Conservation (phyloP, 148 eudicot species). For the Persicaria tinctoria region DNA sequence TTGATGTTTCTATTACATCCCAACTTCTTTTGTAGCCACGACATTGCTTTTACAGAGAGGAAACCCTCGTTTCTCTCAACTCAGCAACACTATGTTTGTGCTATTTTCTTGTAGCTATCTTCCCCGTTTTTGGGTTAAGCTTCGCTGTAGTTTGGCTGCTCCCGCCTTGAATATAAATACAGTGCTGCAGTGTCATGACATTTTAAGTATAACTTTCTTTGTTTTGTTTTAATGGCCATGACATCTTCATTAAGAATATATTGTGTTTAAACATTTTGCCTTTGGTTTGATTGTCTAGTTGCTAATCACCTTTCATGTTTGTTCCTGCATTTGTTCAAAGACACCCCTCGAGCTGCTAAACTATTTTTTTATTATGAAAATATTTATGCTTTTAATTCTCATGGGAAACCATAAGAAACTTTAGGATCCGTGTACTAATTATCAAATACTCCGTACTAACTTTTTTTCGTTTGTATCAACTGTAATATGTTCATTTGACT, state of each 20-base stretch:
- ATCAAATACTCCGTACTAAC: too few relatives aligned
- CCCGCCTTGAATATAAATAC: slow-evolving; percentile 81
- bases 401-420: too few relatives aligned
- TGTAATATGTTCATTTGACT: too few relatives aligned
- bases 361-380: too few relatives aligned
- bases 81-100: slow-evolving; percentile 89
- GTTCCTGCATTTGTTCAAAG: neutral
- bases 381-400: too few relatives aligned
- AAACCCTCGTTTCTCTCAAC: slow-evolving; percentile 92
- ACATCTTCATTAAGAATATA: neutral
- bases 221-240: neutral
- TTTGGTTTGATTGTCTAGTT: neutral
- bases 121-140: slow-evolving; percentile 95
- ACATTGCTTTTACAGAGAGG: slow-evolving; percentile 86
- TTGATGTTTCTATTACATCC: slow-evolving; percentile 86
- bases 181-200: neutral
- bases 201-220: neutral
- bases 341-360: neutral
- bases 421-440: too few relatives aligned
- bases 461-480: too few relatives aligned
- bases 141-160: slow-evolving; percentile 76
- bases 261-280: neutral
- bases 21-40: slow-evolving; percentile 74
- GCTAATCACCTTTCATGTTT: neutral
- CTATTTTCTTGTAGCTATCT: slow-evolving; percentile 91